Conservation (phyloP, 805 yeast genomes). For the Debaryomyces prosopidis region DNA sequence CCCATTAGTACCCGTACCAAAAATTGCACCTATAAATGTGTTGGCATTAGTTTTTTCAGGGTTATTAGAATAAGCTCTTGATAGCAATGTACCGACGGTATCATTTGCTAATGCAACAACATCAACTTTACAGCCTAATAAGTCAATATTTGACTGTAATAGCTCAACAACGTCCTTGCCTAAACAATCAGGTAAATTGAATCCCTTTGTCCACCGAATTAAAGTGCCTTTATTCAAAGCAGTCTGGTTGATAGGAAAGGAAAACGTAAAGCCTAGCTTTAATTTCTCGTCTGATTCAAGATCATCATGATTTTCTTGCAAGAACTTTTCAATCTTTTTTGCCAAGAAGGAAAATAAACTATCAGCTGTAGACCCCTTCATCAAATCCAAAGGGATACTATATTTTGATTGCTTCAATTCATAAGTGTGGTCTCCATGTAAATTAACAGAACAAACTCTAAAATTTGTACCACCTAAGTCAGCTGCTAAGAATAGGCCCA, state of each 20-base stretch:
- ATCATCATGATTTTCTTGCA: slow-evolving; percentile 64
- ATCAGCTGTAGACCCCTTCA: slow-evolving; percentile 62
- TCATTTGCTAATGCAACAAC: slow-evolving; percentile 93
- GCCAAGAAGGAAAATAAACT: slow-evolving; percentile 79
- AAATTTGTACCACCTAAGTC: slow-evolving; percentile 97
- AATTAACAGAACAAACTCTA: slow-evolving; percentile 84
- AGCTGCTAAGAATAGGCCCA: slow-evolving; percentile 82
- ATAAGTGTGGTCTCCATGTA: slow-evolving; percentile 80
- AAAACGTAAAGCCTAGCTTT: slow-evolving; percentile 89
- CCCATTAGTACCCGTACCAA: slow-evolving; percentile 98
- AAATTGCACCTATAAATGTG: slow-evolving; percentile 85
- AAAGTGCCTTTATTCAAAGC: slow-evolving; percentile 77
- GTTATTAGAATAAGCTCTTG: slow-evolving; percentile 78
- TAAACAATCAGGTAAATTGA: slow-evolving; percentile 79
- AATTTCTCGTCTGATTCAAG: slow-evolving; percentile 32
- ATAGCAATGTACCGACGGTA: slow-evolving; percentile 90
- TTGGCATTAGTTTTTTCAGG: slow-evolving; percentile 64
- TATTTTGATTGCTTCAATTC: slow-evolving; percentile 72
- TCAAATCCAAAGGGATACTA: slow-evolving; percentile 75
- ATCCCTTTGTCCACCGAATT: slow-evolving; percentile 97
- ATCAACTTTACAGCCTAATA: slow-evolving; percentile 56
- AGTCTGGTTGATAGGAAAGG: slow-evolving; percentile 89
- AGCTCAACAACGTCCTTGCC: slow-evolving; percentile 78
- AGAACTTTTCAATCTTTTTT: slow-evolving; percentile 61
- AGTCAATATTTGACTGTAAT: slow-evolving; percentile 69